Base-by-base conservation (phyloP, 805 yeast genomes). In the Citeromyces matritensis region DNA sequence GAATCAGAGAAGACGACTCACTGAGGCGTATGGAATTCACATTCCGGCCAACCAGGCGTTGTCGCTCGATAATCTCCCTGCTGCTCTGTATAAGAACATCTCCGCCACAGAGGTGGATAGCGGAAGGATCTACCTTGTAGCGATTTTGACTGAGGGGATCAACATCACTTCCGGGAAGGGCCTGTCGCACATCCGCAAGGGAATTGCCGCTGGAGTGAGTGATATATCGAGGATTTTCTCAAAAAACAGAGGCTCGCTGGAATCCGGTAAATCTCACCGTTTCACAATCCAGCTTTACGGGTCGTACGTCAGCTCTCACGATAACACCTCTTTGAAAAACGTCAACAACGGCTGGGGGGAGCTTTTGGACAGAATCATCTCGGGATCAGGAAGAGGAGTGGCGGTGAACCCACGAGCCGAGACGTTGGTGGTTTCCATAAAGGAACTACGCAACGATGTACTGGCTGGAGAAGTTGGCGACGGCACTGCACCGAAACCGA, bases 281-380 rank as follows among this genome's bases (percentile, higher is more conserved):
- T 79, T 83, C 47, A 62, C 69, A 4, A 68, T 84, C 41, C 71
- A 76, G 42, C 54, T 84, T 43, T 84, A 66, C 45, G 79, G 88
- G 1, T 76, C 91, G 0, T 75, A 65, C 42, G 65, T 73, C 41
- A 61, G 60, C 36, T 55, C 53, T 19, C 57, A 58, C 37, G 55
- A 46, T 37, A 47, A 44, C 21, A 38, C 39, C 14, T 53, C 43
- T 28, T 48, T 49, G 23, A 15, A 24, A 3, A 14, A 24, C 7
- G 23, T 30, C 35, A 76, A 73, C 46, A 65, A 70, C 37, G 95
- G 95, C 31, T 84, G 95, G 95, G 95, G 95, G 55, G 86, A 78
- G 38, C 55, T 81, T 31, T 68, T 79, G 14, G 84, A 82, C 43
- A 60, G 93, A 43, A 79, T 84, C 37, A 75, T 84, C 39, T 49